Evolutionary conservation across 495 filamentous ascomycete genomes (phyloP).

Genomic region (Corynascus novoguineensis): DNA sequence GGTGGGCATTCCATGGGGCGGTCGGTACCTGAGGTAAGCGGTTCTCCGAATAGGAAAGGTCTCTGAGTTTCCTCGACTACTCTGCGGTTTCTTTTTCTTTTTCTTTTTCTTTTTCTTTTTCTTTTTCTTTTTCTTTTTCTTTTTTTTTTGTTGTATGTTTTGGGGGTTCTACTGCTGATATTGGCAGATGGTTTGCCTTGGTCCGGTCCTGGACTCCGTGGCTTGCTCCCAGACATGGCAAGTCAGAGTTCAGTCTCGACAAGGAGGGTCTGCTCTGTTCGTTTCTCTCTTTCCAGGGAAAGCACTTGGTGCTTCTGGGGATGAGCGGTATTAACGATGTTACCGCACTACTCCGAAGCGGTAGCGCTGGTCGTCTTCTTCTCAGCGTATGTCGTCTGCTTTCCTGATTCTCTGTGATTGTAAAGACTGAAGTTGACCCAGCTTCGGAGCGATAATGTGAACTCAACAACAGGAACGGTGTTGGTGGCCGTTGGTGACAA

Average conservation of each 20-base stretch:
- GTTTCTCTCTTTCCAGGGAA: slow-evolving; percentile 68
- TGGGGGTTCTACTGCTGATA: slow-evolving; percentile 17
- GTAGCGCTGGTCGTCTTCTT: slow-evolving; percentile 58
- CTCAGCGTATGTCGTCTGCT: slow-evolving; percentile 49
- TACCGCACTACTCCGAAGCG: slow-evolving; percentile 63
- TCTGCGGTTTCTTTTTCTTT: background rate
- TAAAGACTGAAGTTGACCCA: slow-evolving; percentile 13
- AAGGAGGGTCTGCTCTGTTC: slow-evolving; percentile 77
- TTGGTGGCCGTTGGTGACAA: slow-evolving; percentile 66
- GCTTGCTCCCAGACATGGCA: slow-evolving; percentile 84
- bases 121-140: no score
- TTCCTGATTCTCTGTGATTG: background rate
- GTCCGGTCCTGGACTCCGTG: slow-evolving; percentile 77
- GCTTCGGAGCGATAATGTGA: slow-evolving; percentile 58
- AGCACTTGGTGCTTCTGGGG: slow-evolving; percentile 74
- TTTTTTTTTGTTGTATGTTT: background rate
- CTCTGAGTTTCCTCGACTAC: background rate
- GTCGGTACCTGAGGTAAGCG: slow-evolving; percentile 36
- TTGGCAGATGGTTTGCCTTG: slow-evolving; percentile 64
- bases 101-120: no score
- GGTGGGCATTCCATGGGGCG: slow-evolving; percentile 60
- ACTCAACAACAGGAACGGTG: slow-evolving; percentile 52
- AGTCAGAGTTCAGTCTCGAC: slow-evolving; percentile 54
- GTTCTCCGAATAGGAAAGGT: background rate
- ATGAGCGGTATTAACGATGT: slow-evolving; percentile 72